phyloP scores from a whole-genome alignment of 2,329 filamentous ascomycete species.

The Colletotrichum tamarilloi region DNA sequence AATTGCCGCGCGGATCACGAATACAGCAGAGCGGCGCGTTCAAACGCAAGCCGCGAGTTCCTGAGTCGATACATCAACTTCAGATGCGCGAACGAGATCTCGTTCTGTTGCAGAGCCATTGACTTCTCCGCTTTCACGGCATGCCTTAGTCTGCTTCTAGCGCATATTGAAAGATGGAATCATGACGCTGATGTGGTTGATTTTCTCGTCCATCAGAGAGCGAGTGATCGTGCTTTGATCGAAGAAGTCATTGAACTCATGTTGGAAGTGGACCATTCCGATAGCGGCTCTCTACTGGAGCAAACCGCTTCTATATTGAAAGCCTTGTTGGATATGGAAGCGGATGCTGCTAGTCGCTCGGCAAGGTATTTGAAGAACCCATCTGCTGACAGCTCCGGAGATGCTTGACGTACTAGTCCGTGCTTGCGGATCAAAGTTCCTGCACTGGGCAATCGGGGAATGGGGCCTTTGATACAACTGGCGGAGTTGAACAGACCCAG shows the following conservation, averaged over 20 bases:
- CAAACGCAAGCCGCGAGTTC: slow-evolving; percentile 50
- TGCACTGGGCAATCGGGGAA: not conserved
- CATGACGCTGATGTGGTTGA: slow-evolving; percentile 34
- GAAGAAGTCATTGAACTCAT: slow-evolving; percentile 49
- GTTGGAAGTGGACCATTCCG: slow-evolving; percentile 40
- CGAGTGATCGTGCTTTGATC: slow-evolving; percentile 51
- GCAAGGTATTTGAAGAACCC: not conserved
- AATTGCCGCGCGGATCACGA: slow-evolving; percentile 32
- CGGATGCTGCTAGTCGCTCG: not conserved
- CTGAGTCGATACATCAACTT: slow-evolving; percentile 47
- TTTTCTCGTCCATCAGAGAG: slow-evolving; percentile 50
- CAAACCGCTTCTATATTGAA: slow-evolving; percentile 43
- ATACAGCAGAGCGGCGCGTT: slow-evolving; percentile 47
- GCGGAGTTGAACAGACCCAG: not conserved
- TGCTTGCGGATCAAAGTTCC: not conserved
- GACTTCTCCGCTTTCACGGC: slow-evolving; percentile 52
- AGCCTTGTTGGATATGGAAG: slow-evolving; percentile 35
- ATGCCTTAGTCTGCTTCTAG: slow-evolving; percentile 49
- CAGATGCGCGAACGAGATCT: slow-evolving; percentile 42
- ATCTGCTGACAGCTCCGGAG: not conserved
- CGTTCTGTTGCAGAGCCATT: slow-evolving; percentile 43
- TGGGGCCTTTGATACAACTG: not conserved
- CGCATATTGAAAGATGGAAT: slow-evolving; percentile 43
- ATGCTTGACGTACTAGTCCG: not conserved
- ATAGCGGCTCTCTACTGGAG: slow-evolving; percentile 42